Evolutionary conservation across 176 grass and related monocot species (phyloP).

Genomic region (Musa beccarii): DNA sequence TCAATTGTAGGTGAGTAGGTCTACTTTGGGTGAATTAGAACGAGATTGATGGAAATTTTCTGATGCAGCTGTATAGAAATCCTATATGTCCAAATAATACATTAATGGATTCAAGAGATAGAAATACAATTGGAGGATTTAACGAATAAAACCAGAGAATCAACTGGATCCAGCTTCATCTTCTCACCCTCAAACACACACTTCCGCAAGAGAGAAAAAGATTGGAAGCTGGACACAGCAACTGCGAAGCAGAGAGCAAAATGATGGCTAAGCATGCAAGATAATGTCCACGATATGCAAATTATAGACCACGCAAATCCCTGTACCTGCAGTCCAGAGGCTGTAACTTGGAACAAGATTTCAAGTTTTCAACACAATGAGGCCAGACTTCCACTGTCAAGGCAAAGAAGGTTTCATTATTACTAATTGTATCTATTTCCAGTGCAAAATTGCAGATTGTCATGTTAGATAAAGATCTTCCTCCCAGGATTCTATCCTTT

Average conservation of each 20-base stretch:
- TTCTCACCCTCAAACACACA: background rate
- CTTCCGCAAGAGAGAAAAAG: background rate
- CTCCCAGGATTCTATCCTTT: background rate
- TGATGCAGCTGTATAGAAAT: too few species aligned
- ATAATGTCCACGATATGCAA: background rate
- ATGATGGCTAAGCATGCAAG: background rate
- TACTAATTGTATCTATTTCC: background rate
- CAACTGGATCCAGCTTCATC: constrained; percentile 1
- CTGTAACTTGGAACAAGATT: background rate
- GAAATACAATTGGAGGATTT: too few species aligned
- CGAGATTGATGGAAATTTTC: too few species aligned
- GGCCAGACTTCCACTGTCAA: background rate
- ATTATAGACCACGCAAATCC: background rate
- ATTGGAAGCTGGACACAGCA: background rate
- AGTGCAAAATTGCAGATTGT: background rate
- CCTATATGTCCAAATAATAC: too few species aligned
- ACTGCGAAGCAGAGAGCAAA: background rate
- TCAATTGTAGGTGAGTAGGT: too few species aligned
- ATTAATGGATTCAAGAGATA: too few species aligned
- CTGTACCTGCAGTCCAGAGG: background rate
- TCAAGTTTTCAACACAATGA: background rate
- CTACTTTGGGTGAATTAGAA: too few species aligned
- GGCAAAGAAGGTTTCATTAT: background rate
- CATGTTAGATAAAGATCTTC: background rate
- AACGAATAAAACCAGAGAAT: background rate